These are phyloP conservation scores for Macadamia tetraphylla DNA, from an alignment of 164 flowering plant genomes.

Conservation along the genomic window DNA sequence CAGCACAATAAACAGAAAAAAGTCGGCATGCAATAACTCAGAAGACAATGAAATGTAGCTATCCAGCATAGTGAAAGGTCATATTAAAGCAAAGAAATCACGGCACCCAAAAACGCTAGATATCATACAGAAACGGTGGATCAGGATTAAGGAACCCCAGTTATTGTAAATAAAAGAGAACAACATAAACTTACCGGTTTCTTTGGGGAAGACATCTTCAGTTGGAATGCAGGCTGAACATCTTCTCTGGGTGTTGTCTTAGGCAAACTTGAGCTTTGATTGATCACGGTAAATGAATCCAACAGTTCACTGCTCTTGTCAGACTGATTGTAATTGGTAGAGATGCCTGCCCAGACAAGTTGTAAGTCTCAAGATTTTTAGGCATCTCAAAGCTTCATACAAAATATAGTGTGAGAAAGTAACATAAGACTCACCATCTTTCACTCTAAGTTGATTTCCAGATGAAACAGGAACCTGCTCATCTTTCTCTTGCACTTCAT, in stretches of 20 bases:
- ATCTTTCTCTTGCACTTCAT: constrained; percentile 16
- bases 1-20: no score
- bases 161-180: no score
- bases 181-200: constrained; percentile 27
- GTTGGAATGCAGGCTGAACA: constrained; percentile 6
- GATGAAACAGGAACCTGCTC: constrained; percentile 17
- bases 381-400: neutral
- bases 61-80: no score
- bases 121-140: no score
- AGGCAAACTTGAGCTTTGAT: constrained; percentile 7
- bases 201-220: constrained; percentile 15
- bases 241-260: constrained; percentile 12
- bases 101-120: no score
- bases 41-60: no score
- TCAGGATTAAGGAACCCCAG: no score
- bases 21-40: no score
- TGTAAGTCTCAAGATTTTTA: constrained; percentile 2
- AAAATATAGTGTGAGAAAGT: constrained; percentile 2
- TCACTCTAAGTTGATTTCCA: constrained; percentile 11
- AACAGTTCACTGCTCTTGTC: constrained; percentile 11
- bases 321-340: constrained; percentile 16
- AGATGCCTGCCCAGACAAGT: constrained; percentile 23
- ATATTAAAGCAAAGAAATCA: no score
- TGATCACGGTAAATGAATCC: constrained; percentile 15
- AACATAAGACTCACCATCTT: constrained; percentile 21